Evolutionary conservation across 768 basidiomycete species (phyloP), one percentile per base, ranked within the genome.

Genomic region (Lepiota venenata): DNA sequence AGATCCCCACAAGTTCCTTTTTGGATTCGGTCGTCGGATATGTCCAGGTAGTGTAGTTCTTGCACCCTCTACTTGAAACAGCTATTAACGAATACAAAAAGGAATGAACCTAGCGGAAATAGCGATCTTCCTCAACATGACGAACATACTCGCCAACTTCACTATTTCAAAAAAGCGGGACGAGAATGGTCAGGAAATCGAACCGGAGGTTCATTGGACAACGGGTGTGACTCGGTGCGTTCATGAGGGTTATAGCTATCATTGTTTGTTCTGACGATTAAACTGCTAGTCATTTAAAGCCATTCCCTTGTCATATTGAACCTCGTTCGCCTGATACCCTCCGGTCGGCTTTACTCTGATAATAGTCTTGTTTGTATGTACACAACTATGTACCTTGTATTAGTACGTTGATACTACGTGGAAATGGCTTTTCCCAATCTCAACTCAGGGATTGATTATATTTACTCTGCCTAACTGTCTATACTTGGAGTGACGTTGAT

Each of bases 61-160:
- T 25, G 21, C 0, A 12, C 22, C 43, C 49, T 32, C 8, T 20
- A 7, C 6, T 35, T n/a, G 40, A 2, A 37, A 38, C 11, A 22
- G 36, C 18, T 18, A 25, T 35, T 51, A 32, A 48, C 44, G 20
- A 38, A 14, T 36, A 14, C 37, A 46, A 25, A n/a, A 40, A 66
- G 65, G 65, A 16, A 58, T 58, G 15, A 66, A 71, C 53, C 47
- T 76, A 3, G 74, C 69, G 0, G 66, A 71, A 44, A 60, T 64
- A 44, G 66, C 70, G 0, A 29, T 74, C 44, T 76, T 74, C 60
- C 56, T 74, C 18, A 69, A 66, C 43, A 67, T 76, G 5, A 56
- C 67, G 12, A 70, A 65, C 29, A 65, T 74, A 27, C 61, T 77
- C 11, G 63, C 75, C 4, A 59, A 66, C 5, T 73, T 79, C 49